These are phyloP conservation scores for Elsinoe fawcettii DNA, from an alignment of 2,329 filamentous ascomycete genomes.

Conservation along the genomic window DNA sequence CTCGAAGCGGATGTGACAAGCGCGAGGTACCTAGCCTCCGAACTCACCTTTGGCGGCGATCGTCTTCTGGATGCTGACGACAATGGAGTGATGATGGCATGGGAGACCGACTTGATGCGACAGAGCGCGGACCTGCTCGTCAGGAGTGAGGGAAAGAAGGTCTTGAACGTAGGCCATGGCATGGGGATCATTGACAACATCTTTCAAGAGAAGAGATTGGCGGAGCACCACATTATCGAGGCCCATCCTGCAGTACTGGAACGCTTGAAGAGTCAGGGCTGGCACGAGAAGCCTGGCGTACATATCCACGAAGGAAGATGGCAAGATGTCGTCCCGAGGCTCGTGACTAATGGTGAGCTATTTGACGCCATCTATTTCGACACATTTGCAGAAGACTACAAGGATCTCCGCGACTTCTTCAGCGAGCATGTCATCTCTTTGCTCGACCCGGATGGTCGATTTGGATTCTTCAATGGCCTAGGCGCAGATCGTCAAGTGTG, in stretches of 20 bases:
- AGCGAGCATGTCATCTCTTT: conserved; percentile 76
- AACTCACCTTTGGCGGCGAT: conserved; percentile 41
- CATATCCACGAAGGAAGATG: conserved; percentile 42
- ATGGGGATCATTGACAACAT: conserved; percentile 46
- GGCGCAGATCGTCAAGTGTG: conserved; percentile 87
- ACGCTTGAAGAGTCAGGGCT: conserved; percentile 39
- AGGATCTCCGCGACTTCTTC: conserved; percentile 78
- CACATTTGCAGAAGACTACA: conserved; percentile 92
- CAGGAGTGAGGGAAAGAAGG: conserved; percentile 33
- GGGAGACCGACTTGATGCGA: conserved; percentile 45
- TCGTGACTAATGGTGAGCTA: conserved; percentile 35
- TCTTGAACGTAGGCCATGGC: conserved; percentile 44
- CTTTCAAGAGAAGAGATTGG: conserved; percentile 38
- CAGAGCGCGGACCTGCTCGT: conserved; percentile 38
- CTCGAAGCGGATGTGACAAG: conserved; percentile 33
- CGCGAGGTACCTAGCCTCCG: conserved; percentile 41
- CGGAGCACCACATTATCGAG: conserved; percentile 44
- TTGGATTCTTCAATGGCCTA: conserved; percentile 64
- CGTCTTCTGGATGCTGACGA: conserved; percentile 42
- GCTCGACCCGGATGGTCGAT: conserved; percentile 52
- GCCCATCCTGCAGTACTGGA: conserved; percentile 43
- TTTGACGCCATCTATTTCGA: conserved; percentile 75
- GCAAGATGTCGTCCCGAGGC: conserved; percentile 42
- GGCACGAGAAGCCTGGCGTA: conserved; percentile 43
- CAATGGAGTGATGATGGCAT: conserved; percentile 49